Base-by-base conservation (phyloP, 331 rosid species). In the Saraca asoca region DNA sequence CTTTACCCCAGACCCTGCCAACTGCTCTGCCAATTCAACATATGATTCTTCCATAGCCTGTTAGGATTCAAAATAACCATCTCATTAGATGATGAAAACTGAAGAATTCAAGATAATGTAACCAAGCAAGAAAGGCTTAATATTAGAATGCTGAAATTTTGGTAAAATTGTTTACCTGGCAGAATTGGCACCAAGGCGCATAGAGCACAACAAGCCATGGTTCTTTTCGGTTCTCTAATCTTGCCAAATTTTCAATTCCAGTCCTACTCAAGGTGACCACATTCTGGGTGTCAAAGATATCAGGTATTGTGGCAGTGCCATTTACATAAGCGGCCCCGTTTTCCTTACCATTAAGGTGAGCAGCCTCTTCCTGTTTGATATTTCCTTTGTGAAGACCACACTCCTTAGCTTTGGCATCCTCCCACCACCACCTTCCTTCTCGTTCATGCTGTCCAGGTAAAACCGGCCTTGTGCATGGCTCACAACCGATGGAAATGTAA, bases 341-440 rank as follows among this genome's bases (percentile, higher is more conserved):
- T 55, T 80, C 94, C 55, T 80, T 73, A 31, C 88, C 91, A 61
- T 78, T 74, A 42, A 45, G 53, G 8, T 77, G 77, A 46, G 76
- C 79, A 1, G 42, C 77, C 12, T 74, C 83, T 37, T 79, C 91
- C 76, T 85, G 88, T 64, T 85, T 88, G 33, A 94, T 70, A 43
- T 94, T 94, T 16, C 99, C 99, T 56, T 90, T 94, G 89, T 94
- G 99, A 66, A 94, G 99, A 70, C 99, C 99, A 12, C 99, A 94
- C 71, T 94, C 99, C 85, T 94, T 94, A 0, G 97, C 98, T 69
- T 88, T 90, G 70, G 98, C 89, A 51, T 93, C 98, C 81, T 93
- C 97, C 98, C 98, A 94, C 98, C 98, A 94, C 98, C 98, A 94
- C 44, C 98, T 84, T 75, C 98, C 98, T 33, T 94, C 98, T 66